Evolutionary conservation across 2,329 filamentous ascomycete genomes (phyloP).

Genomic region (Stylonectria norvegica): DNA sequence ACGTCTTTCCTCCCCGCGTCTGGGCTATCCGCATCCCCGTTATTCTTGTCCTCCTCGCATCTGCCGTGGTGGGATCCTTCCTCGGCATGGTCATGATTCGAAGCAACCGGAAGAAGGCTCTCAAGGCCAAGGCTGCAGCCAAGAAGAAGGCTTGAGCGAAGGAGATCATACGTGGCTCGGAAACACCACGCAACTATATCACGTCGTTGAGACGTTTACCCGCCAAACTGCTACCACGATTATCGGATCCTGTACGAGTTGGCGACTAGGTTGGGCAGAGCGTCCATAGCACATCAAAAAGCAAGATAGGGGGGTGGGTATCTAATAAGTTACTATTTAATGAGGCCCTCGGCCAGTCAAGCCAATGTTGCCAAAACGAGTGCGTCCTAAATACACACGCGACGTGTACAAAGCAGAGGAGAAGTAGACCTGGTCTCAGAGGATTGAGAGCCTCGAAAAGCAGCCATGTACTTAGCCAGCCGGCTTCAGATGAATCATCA

Average conservation of each 20-base stretch:
- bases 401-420: slow-evolving; percentile 27
- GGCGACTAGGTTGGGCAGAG: too few species aligned
- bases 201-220: too few species aligned
- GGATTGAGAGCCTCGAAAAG: slow-evolving; percentile 17
- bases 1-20: slow-evolving; percentile 92
- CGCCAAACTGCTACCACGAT: too few species aligned
- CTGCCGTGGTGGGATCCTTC: slow-evolving; percentile 93
- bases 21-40: slow-evolving; percentile 99
- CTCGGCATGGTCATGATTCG: slow-evolving; percentile 97
- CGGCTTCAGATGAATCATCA: slow-evolving; percentile 10
- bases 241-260: too few species aligned
- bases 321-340: slow-evolving; percentile 36
- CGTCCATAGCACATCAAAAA: too few species aligned
- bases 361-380: slow-evolving; percentile 25
- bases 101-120: slow-evolving; percentile 95
- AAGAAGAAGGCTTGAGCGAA: slow-evolving; percentile 77
- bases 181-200: too few species aligned
- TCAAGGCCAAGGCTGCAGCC: slow-evolving; percentile 79
- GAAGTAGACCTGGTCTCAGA: slow-evolving; percentile 29
- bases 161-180: too few species aligned
- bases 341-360: slow-evolving; percentile 20
- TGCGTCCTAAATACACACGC: slow-evolving; percentile 25
- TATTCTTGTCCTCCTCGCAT: slow-evolving; percentile 87
- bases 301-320: too few species aligned
- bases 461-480: slow-evolving; percentile 18